These are phyloP conservation scores for Colletotrichum orchidophilum DNA, from an alignment of 2,329 filamentous ascomycete species.

Conservation along the genomic window DNA sequence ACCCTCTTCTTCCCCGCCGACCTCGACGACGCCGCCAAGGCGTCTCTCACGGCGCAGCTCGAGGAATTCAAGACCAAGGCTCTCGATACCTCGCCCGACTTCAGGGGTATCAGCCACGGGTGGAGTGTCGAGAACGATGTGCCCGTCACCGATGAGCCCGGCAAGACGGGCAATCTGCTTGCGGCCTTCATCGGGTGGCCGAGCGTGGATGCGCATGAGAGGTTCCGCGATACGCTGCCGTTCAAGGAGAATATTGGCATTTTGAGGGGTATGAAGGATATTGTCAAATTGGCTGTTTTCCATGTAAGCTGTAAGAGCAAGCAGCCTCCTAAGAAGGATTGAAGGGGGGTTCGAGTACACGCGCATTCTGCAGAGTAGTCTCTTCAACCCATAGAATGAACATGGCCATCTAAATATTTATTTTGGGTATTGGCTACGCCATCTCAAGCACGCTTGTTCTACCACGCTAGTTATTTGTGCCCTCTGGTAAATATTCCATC, in stretches of 20 bases:
- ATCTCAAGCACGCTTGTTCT: neutral
- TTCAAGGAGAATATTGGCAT: constrained; percentile 46
- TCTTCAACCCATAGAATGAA: neutral
- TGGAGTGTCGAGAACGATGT: constrained; percentile 46
- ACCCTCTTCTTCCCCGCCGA: constrained; percentile 29
- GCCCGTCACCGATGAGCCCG: constrained; percentile 40
- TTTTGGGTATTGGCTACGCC: neutral
- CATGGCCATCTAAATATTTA: neutral
- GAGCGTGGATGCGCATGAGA: constrained; percentile 47
- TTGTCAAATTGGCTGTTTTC: neutral
- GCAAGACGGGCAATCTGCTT: constrained; percentile 39
- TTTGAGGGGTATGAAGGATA: constrained; percentile 26
- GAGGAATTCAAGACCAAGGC: constrained; percentile 29
- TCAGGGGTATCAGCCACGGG: constrained; percentile 28
- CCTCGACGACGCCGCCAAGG: constrained; percentile 6
- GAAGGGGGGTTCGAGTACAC: neutral
- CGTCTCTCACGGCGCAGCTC: neutral
- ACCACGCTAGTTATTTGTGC: neutral
- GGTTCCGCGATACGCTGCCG: constrained; percentile 44
- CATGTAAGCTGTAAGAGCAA: neutral
- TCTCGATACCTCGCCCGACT: constrained; percentile 14
- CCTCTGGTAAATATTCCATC: neutral
- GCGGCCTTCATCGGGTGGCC: constrained; percentile 47
- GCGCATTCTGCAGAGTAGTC: neutral
- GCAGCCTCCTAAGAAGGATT: neutral